phyloP scores from a whole-genome alignment of 441 rosid species.

The Erysimum pusillum region DNA sequence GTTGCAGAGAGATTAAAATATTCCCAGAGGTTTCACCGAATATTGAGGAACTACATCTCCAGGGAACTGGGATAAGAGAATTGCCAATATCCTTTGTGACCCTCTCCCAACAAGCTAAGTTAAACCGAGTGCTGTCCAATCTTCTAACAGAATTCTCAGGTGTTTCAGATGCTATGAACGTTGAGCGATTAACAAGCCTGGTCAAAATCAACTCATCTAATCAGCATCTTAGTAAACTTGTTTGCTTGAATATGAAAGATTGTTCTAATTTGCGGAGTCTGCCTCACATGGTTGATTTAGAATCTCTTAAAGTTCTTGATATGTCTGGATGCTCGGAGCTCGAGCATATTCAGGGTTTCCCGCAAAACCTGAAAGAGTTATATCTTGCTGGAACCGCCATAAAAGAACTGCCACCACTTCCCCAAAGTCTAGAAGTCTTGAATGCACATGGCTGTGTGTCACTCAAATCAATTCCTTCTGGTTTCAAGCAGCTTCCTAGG shows the following conservation, averaged over 20 bases:
- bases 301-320: constrained; percentile 24
- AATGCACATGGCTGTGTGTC: constrained; percentile 27
- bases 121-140: constrained; percentile 11
- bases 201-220: constrained; percentile 7
- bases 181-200: not conserved
- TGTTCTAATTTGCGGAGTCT: constrained; percentile 23
- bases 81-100: constrained; percentile 24
- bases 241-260: constrained; percentile 13
- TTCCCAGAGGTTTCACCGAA: constrained; percentile 29
- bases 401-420: constrained; percentile 24
- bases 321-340: constrained; percentile 24
- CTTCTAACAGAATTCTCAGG: not conserved
- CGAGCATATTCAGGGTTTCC: constrained; percentile 6
- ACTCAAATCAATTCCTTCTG: not conserved
- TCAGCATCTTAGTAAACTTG: constrained; percentile 10
- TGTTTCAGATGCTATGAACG: no score
- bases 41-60: constrained; percentile 30
- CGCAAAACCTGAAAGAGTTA: constrained; percentile 24
- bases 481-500: not conserved
- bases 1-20: constrained; percentile 17
- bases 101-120: constrained; percentile 5
- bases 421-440: constrained; percentile 20
- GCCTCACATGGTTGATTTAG: constrained; percentile 24
- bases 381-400: constrained; percentile 20
- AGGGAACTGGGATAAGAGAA: constrained; percentile 34